Base-by-base conservation (phyloP, 2,329 filamentous ascomycete genomes). In the Trichoderma oligosporum region DNA sequence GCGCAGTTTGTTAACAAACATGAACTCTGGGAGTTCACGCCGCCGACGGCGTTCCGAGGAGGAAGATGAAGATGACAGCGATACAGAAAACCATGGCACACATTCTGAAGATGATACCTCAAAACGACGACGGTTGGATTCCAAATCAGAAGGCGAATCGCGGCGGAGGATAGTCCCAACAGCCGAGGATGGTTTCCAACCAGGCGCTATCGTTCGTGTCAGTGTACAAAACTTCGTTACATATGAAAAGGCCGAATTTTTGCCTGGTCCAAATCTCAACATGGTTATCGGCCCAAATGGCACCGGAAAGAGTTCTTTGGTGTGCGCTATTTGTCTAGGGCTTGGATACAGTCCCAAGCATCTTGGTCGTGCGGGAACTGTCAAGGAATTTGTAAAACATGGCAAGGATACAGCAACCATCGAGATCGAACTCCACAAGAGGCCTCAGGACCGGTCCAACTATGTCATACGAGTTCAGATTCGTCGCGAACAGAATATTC, bases 221-320 rank as follows among this genome's bases (percentile, higher is more conserved):
- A 87, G 85, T 64, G 80, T 97, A 42, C 82, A 81, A 47, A 89
- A 97, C 72, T 99, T 99, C 65, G 91, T 99, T 56, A 99, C 94
- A 0, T 99, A 99, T 73, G 91, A 89, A 48, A 85, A 87, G 53
- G 93, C 91, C 56, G 92, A 96, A 63, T 97, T 97, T 71, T 84
- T 87, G 58, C 91, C 91, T 11, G 94, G 94, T 0, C 93, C 94
- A 1, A 93, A 89, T 69, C 73, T 99, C 67, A 99, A 99, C 70
- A 97, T 99, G 93, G 87, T 99, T 53, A 96, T 99, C 64, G 94
- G 94, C 0, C 94, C 94, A n/a, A 99, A 99, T 67, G 94, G 94
- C 31, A 97, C 94, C 0, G 94, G 94, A 56, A 99, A 99, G 74
- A 97, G 93, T 73, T 97, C 94, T 0, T 79, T 99, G 24, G 93